Base-by-base conservation (phyloP, 2,329 filamentous ascomycete species). In the Trichoderma aggressivum region DNA sequence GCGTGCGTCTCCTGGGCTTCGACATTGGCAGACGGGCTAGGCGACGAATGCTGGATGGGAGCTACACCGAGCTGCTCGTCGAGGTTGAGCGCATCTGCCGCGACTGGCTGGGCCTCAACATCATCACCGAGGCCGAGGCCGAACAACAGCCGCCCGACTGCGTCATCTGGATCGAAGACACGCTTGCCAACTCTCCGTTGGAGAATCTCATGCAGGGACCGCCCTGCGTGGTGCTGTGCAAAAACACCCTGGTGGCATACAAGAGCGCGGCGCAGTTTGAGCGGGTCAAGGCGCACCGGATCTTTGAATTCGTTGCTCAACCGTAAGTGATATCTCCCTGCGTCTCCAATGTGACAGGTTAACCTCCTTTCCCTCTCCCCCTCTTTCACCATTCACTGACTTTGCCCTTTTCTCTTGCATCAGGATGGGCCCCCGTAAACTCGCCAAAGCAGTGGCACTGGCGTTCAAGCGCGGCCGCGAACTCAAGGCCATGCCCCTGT, bases 291-390 rank as follows among this genome's bases (percentile, higher is more conserved):
- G 70, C 71, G 10, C 61, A 63, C 36, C 74, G 75, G 10, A 71
- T 81, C 12, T 77, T 81, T 10, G 81, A 82, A 66, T 82, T 81
- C 56, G 77, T 82, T 30, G 80, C 80, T 3, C 81, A 81, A 61
- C 81, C 82, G 78, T 81, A 72, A 74, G 80, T 72, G 3, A 18
- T 18, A 34, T 16, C 26, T n/a, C 18, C 3, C 7, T 53, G n/a
- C n/a, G 8, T 34, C 39, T 7, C 39, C 4, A 43, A 43, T n/a
- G 6, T 3, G 16, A 4, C 16, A 8, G n/a, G 7, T n/a, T 18
- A 10, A 7, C 11, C 10, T 32, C n/a, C 16, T 18, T 16, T 11
- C 1, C 30, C 2, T 47, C 21, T 21, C 7, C 21, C 16, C 8
- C 14, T n/a, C n/a, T n/a, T 10, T 10, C 26, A 59, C 28, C 30